A percentile compares a stretch with the other conserved stretches of the same genome.
Conservation (phyloP, 2,329 filamentous ascomycete species). For the Colletotrichum destructivum region DNA sequence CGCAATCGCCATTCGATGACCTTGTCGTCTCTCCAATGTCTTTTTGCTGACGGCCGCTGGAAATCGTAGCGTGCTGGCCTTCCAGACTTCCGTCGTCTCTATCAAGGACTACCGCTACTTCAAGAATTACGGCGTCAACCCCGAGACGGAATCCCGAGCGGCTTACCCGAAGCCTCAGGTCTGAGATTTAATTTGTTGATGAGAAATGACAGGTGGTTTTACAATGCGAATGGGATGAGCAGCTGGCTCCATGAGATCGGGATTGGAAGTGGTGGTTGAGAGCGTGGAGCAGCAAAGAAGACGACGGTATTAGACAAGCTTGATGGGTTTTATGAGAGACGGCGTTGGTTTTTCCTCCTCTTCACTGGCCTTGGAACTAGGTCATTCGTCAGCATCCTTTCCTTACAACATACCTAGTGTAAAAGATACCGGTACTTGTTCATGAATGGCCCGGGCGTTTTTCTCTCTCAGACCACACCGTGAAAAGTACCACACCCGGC, state of each 20-base stretch:
- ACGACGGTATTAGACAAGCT: not conserved
- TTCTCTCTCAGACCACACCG: too few relatives aligned
- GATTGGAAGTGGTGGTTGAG: not conserved
- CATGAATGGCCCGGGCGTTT: too few relatives aligned
- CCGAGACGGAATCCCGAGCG: not conserved
- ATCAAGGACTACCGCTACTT: constrained; percentile 27
- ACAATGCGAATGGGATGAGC: too few relatives aligned
- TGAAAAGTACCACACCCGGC: too few relatives aligned
- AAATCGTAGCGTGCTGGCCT: constrained; percentile 23
- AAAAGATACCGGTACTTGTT: too few relatives aligned
- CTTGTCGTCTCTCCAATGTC: not conserved
- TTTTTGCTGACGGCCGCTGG: not conserved
- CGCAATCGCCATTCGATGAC: not conserved
- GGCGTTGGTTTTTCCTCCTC: not conserved
- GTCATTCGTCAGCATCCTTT: too few relatives aligned
- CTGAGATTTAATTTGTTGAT: not conserved
- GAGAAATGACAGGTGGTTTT: not conserved
- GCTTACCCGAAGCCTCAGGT: not conserved
- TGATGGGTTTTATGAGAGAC: not conserved
- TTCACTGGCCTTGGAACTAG: not conserved
- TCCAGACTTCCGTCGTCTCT: constrained; percentile 32
- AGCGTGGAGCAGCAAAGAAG: not conserved
- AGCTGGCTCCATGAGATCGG: not conserved
- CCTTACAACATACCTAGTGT: not conserved
- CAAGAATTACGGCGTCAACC: constrained; percentile 27